These are phyloP conservation scores for Neofusicoccum cordaticola DNA, from an alignment of 2,329 filamentous ascomycete species.

Conservation along the genomic window DNA sequence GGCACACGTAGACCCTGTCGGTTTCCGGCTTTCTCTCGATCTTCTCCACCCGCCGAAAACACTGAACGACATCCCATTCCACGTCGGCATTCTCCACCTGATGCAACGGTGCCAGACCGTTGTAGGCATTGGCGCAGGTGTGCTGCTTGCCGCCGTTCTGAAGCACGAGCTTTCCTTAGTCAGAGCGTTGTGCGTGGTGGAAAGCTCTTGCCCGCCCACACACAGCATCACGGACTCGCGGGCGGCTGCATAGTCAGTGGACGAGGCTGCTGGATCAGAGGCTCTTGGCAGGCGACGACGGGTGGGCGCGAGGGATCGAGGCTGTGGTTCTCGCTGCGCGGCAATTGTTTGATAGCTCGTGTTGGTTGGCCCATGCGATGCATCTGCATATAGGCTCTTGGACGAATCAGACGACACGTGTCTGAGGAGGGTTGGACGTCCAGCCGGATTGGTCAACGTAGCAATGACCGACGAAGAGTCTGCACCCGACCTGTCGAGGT, in stretches of 20 bases:
- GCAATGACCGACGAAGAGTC: neutral
- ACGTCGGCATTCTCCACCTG: neutral
- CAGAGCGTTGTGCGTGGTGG: constrained; percentile 22
- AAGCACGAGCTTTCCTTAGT: constrained; percentile 25
- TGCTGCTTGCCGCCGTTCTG: neutral
- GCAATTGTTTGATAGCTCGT: neutral
- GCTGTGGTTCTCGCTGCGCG: neutral
- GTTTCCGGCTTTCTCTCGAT: too few relatives aligned
- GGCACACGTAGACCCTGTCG: neutral
- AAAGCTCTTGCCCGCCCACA: constrained; percentile 17
- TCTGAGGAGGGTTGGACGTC: neutral
- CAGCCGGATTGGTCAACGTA: too few relatives aligned
- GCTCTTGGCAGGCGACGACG: neutral
- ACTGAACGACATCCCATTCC: neutral
- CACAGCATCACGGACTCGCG: neutral
- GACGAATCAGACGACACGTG: neutral
- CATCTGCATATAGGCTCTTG: neutral
- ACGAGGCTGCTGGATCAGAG: neutral
- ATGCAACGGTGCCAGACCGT: neutral
- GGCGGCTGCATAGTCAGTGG: neutral
- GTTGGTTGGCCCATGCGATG: neutral
- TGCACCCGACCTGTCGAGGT: neutral
- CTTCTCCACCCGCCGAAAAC: neutral
- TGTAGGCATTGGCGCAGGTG: neutral
- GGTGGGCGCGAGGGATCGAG: neutral